Evolutionary conservation across 495 filamentous ascomycete species (phyloP), one percentile per base, ranked within the genome.

Genomic region (Corynascus novoguineensis): DNA sequence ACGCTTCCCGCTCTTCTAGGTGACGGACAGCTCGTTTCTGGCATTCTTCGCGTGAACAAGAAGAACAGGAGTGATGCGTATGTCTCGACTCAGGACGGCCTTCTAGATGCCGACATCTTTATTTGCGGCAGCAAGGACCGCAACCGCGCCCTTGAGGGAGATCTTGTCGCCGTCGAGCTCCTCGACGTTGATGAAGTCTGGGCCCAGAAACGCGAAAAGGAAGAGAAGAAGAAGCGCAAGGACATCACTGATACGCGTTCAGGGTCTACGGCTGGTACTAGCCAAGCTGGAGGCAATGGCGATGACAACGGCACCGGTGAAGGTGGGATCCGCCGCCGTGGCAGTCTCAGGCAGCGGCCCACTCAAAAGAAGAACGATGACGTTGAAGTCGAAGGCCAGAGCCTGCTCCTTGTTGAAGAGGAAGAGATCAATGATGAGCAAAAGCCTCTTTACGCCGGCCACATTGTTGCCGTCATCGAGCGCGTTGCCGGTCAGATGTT

Each of bases 311-410:
- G 74, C 52, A 78, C 79, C 58, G 82, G 83, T 54, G 78, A 91
- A 42, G 92, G 92, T 63, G 90, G 90, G 60, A 86, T 98, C 61
- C 85, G 91, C 57, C 84, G 93, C 53, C 86, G 93, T 67, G 93
- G 93, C 55, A 97, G 92, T 79, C 82, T 98, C 60, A 84, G 91
- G 63, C 93, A 97, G 75, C 87, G 93, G 45, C 95, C 95, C 21
- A 97, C 92, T 1, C 93, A 98, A 74, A 98, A 98, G 83, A 98
- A 98, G 81, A 98, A 98, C 56, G 93, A 98, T 61, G 93, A 98
- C 72, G 93, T 98, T 27, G 93, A 98, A 75, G 93, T 98, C 42
- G 93, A 98, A 68, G 93, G 93, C 3, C 93, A 98, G 74, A 97
- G 92, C 69, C 82, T 98, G 46, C 82, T 98, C 53, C 81, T 98